Conservation (phyloP, 352 stramenopile genomes). For the Pythium rishiriense region DNA sequence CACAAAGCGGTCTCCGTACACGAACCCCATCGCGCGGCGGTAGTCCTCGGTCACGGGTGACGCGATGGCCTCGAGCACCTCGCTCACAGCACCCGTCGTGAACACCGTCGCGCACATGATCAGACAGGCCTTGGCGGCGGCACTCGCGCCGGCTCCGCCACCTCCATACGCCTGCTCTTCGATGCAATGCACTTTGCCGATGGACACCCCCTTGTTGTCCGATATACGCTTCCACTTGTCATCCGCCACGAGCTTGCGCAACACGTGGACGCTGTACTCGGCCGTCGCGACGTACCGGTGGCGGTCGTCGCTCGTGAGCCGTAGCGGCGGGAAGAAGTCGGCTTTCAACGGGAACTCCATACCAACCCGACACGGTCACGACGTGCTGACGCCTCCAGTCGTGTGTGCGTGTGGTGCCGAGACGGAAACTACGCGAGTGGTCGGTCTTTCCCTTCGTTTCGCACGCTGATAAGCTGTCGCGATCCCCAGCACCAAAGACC, state of each 20-base stretch:
- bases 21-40: slow-evolving; percentile 61
- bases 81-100: slow-evolving; percentile 54
- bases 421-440: not conserved
- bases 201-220: slow-evolving; percentile 56
- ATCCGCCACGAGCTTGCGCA: slow-evolving; percentile 47
- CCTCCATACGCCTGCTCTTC: slow-evolving; percentile 29
- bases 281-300: slow-evolving; percentile 45
- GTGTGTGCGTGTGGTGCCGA: not conserved
- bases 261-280: slow-evolving; percentile 39
- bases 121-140: slow-evolving; percentile 38
- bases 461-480: no score
- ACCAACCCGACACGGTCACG: not conserved
- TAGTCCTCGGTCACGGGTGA: slow-evolving; percentile 70
- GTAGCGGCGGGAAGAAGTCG: slow-evolving; percentile 69
- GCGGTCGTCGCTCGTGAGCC: slow-evolving; percentile 47
- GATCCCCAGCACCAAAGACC: no score
- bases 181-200: slow-evolving; percentile 68
- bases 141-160: not conserved
- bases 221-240: slow-evolving; percentile 60
- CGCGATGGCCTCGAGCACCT: slow-evolving; percentile 65
- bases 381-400: no score
- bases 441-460: not conserved
- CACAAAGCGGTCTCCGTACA: slow-evolving; percentile 58
- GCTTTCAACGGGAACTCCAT: slow-evolving; percentile 77
- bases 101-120: slow-evolving; percentile 63